phyloP scores from a whole-genome alignment of 257 asterid species.

The Rauvolfia tetraphylla region DNA sequence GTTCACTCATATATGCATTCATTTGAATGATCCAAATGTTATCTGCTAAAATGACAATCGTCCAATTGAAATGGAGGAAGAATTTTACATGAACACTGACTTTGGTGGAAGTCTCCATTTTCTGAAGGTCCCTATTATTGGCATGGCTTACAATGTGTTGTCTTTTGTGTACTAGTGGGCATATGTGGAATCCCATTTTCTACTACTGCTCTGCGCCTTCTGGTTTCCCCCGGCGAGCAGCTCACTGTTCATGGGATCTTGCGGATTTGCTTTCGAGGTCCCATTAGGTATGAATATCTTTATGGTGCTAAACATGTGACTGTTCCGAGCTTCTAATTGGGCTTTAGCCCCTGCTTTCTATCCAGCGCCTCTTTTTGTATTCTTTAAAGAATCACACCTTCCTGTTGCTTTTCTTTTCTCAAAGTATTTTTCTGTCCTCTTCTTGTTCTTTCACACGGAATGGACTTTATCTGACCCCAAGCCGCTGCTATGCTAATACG shows the following conservation, averaged over 20 bases:
- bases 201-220: neutral
- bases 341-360: neutral
- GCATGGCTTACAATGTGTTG: neutral
- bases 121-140: too few relatives aligned
- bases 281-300: conserved; percentile 2
- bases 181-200: conserved; percentile 12
- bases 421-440: neutral
- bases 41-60: too few relatives aligned
- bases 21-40: neutral
- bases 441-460: neutral
- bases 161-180: conserved; percentile 16
- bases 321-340: neutral
- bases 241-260: neutral
- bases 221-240: neutral
- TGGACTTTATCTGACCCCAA: neutral
- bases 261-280: neutral
- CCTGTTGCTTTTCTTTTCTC: neutral
- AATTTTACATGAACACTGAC: too few relatives aligned
- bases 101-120: too few relatives aligned
- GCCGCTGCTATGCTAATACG: neutral
- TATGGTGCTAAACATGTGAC: neutral
- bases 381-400: neutral
- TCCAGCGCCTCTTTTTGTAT: neutral
- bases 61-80: too few relatives aligned
- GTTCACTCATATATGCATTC: neutral